Percentiles rank a stretch among this genome's conserved stretches.
Conservation (phyloP, 768 basidiomycete genomes). For the Rhodocollybia butyracea region DNA sequence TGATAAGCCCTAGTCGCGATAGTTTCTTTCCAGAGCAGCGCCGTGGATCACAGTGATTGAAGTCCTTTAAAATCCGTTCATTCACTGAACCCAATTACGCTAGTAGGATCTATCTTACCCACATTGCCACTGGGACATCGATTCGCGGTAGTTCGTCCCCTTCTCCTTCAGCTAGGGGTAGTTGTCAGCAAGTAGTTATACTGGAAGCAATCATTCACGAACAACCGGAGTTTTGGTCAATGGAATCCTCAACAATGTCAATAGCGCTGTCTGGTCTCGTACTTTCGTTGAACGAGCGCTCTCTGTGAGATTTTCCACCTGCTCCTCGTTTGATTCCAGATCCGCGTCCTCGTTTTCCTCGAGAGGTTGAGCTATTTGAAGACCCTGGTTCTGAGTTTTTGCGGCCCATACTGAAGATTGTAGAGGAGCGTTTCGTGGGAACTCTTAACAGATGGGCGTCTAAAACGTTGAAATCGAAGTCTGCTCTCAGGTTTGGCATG, state of each 20-base stretch:
- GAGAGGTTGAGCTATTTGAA: background rate
- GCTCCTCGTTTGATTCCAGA: slow-evolving; percentile 21
- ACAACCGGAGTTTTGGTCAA: slow-evolving; percentile 28
- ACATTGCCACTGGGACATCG: slow-evolving; percentile 89
- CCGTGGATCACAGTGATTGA: slow-evolving; percentile 71
- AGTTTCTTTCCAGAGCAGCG: slow-evolving; percentile 89
- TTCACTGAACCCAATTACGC: background rate
- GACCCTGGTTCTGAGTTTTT: slow-evolving; percentile 29
- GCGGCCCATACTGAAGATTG: slow-evolving; percentile 34
- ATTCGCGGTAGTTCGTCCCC: slow-evolving; percentile 34
- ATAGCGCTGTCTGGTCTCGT: slow-evolving; percentile 58
- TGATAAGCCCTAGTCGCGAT: slow-evolving; percentile 78
- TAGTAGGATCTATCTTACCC: slow-evolving; percentile 54
- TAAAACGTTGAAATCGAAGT: too few relatives aligned
- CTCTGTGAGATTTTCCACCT: slow-evolving; percentile 18
- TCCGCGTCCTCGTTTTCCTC: slow-evolving; percentile 36
- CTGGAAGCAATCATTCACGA: slow-evolving; percentile 2
- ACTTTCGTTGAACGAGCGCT: slow-evolving; percentile 14
- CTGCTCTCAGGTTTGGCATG: background rate
- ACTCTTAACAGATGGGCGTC: too few relatives aligned
- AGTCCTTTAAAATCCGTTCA: slow-evolving; percentile 65
- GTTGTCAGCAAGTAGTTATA: background rate
- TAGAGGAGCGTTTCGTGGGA: too few relatives aligned
- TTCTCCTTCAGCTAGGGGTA: slow-evolving; percentile 9
- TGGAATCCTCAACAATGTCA: slow-evolving; percentile 41